Base-by-base conservation (phyloP, 2,329 filamentous ascomycete genomes). In the Ascochyta koolunga region DNA sequence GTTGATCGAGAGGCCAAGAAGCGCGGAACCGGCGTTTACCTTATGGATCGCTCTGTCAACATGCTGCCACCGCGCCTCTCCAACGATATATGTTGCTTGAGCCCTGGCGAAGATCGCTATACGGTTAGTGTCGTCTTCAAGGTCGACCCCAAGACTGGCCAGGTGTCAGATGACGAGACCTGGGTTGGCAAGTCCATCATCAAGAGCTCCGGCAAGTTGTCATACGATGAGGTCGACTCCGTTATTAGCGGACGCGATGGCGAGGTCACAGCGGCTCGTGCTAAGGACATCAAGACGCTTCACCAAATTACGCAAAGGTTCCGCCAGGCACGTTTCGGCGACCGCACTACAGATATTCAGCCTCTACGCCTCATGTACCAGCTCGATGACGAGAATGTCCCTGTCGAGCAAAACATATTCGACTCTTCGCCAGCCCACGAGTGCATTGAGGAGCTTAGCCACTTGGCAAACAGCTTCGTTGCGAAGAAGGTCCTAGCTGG, bases 1-100 rank as follows among this genome's bases (percentile, higher is more conserved):
- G 93, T 98, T 44, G 95, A 99, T 70, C 89, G 95, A 40, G 95
- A 99, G 78, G 95, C 95, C 10, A 96, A 95, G 85, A 99, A 98
- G 83, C 91, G 95, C 62, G 93, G 93, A 57, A 98, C 93, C 52
- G 93, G 92, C 31, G 95, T 99, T 21, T 96, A 98, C 71, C 83
- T 99, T 60, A 89, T 96, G 79, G 95, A 96, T 79, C 88, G 92
- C 79, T 89, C 80, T 81, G 93, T 85, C 82, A 93, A 81, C 68
- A 87, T 99, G 83, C 85, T 99, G 32, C 95, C 95, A 13, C 83
- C 90, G 1, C 92, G 91, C 77, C 82, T 99, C 59, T 89, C 92
- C 7, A 85, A 87, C 16, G 93, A 97, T 62, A 83, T 98, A 44
- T 96, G 93, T 82, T 95, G 93, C 54, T 81, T 99, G 57, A 83